Conservation (phyloP, 306 rosid genomes). For the Malus orientalis region DNA sequence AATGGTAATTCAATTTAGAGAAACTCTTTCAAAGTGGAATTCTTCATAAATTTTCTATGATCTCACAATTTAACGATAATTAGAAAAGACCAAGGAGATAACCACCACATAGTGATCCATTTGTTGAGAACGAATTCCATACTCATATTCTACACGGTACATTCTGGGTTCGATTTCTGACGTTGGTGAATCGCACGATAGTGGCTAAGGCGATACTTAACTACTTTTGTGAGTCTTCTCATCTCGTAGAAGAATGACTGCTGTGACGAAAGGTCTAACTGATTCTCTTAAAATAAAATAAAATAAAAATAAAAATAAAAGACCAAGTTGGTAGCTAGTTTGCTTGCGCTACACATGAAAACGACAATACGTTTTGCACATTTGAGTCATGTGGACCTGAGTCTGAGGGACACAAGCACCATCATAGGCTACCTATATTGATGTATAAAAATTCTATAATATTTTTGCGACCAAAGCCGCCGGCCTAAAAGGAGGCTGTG, state of each 20-base stretch:
- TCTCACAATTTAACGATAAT: too few species aligned
- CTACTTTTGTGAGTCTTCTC: too few species aligned
- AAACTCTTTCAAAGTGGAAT: too few species aligned
- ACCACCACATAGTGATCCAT: too few species aligned
- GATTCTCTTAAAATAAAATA: too few species aligned
- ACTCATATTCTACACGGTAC: rapidly evolving
- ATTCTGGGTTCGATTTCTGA: rapidly evolving
- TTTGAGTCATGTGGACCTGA: not conserved
- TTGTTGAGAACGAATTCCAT: too few species aligned
- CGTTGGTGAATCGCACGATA: rapidly evolving
- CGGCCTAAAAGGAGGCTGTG: not conserved
- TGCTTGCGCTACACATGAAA: not conserved
- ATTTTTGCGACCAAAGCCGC: not conserved
- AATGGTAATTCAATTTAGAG: not conserved
- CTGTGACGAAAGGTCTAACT: too few species aligned
- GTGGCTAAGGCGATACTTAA: rapidly evolving
- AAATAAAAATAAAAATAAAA: not conserved
- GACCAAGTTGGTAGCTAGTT: not conserved
- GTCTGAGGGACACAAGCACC: not conserved
- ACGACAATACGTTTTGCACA: not conserved
- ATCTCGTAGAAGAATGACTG: rapidly evolving
- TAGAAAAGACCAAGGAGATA: too few species aligned
- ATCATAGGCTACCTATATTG: not conserved
- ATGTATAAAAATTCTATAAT: not conserved
- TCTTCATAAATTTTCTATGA: too few species aligned